Conservation (phyloP, 768 basidiomycete species). For the Hemileccinum rubropunctum region DNA sequence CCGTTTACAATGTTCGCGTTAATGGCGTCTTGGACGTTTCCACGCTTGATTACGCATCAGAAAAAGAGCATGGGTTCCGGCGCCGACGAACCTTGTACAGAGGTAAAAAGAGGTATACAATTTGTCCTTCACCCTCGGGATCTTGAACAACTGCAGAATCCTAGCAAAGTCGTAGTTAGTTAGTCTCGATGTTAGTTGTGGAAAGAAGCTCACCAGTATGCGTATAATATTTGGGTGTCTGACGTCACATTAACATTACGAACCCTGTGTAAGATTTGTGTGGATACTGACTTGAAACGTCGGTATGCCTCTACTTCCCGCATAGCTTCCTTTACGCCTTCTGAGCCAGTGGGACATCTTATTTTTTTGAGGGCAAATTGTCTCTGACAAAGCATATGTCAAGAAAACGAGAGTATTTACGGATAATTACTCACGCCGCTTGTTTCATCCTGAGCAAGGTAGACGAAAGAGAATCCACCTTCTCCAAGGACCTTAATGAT, state of each 20-base stretch:
- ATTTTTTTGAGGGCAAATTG: slow-evolving; percentile 98
- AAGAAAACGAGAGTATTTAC: background rate
- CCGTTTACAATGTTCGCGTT: slow-evolving; percentile 81
- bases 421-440: slow-evolving; percentile 60
- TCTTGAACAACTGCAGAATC: slow-evolving; percentile 96
- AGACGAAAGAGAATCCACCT: slow-evolving; percentile 93
- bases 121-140: slow-evolving; percentile 87
- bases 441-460: slow-evolving; percentile 81
- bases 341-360: slow-evolving; percentile 83
- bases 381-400: slow-evolving; percentile 43
- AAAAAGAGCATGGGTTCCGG: background rate
- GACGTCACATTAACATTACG: slow-evolving; percentile 1
- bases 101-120: slow-evolving; percentile 95
- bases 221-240: slow-evolving; percentile 98
- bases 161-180: slow-evolving; percentile 35
- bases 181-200: background rate
- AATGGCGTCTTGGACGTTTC: slow-evolving; percentile 94
- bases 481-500: slow-evolving; percentile 93
- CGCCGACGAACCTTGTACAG: slow-evolving; percentile 70
- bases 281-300: slow-evolving; percentile 75
- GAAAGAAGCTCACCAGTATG: slow-evolving; percentile 58
- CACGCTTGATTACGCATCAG: slow-evolving; percentile 51
- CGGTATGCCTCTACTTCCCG: slow-evolving; percentile 90
- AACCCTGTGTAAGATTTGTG: background rate
- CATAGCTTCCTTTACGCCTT: slow-evolving; percentile 88